phyloP scores from a whole-genome alignment of 1,139 yeast genomes.

The Candida tetrigidarum region DNA sequence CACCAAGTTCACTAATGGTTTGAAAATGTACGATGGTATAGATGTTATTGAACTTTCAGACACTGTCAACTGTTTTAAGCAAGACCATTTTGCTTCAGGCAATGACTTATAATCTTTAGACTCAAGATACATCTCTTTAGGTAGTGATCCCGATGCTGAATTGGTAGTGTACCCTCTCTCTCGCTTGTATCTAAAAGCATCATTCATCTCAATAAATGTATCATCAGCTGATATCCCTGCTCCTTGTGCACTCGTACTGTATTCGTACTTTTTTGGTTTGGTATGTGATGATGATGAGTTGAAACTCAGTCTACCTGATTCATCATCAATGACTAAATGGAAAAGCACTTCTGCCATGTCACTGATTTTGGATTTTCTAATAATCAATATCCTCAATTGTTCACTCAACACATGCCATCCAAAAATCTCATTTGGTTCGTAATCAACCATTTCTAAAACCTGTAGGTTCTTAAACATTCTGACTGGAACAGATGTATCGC shows the following conservation, averaged over 20 bases:
- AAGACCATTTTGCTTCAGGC: constrained; percentile 54
- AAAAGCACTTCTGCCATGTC: constrained; percentile 56
- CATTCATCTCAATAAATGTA: constrained; percentile 17
- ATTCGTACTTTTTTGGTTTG: constrained; percentile 4
- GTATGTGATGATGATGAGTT: constrained; percentile 22
- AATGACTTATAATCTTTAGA: constrained; percentile 27
- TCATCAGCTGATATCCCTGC: constrained; percentile 12
- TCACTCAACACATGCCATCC: constrained; percentile 68
- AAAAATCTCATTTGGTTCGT: constrained; percentile 66
- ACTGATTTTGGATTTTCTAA: constrained; percentile 52
- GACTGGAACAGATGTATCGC: constrained; percentile 70
- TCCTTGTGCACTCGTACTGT: neutral
- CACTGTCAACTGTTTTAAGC: constrained; percentile 59
- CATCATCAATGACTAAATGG: constrained; percentile 60
- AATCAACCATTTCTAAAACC: constrained; percentile 60
- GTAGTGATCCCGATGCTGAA: constrained; percentile 31
- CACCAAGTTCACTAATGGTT: constrained; percentile 52
- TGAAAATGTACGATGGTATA: constrained; percentile 50
- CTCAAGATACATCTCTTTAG: constrained; percentile 20
- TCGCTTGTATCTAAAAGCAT: constrained; percentile 30
- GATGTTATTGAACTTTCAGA: constrained; percentile 56
- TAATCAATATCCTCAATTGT: constrained; percentile 56
- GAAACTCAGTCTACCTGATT: constrained; percentile 48
- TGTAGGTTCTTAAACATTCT: constrained; percentile 63
- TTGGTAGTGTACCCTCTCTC: constrained; percentile 30